Evolutionary conservation across 2,329 filamentous ascomycete species (phyloP), one percentile per base, ranked within the genome.

Genomic region (Penicillium sp.): DNA sequence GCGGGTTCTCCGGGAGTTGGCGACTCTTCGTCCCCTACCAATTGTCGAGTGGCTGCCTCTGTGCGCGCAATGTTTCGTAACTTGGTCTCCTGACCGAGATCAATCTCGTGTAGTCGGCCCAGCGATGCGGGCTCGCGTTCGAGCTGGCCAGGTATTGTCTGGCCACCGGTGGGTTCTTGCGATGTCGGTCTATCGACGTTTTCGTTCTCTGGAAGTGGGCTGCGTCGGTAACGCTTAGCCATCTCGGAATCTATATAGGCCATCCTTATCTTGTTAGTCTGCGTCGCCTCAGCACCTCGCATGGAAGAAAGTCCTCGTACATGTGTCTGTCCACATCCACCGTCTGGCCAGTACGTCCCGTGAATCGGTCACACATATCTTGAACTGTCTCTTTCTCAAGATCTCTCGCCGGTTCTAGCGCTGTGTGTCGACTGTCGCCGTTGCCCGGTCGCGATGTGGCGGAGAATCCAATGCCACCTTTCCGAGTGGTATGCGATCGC

Each of bases 181-280:
- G 46, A 44, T 5, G 47, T 40, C 30, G 45, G 5, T 27, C 46
- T 38, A 31, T 58, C 52, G 7, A 45, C 30, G 36, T 46, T 48
- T 24, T 48, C 6, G 11, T 44, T 45, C 30, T 69, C 60, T 41
- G 50, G 43, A 3, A 55, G 48, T 27, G 59, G 48, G 28, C 57
- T 54, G 41, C 57, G 63, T 30, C 65, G 63, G 46, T 70, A 68
- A 64, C 76, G 73, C 71, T 81, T 82, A 77, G 82, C 82, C 74
- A 86, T 72, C 69, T 84, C 82, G 55, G 81, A 79, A 68, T 86
- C 83, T 87, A 87, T 80, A 74, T 81, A 87, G 61, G 78, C 79
- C 76, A 81, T 81, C 82, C 83, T 86, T 80, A 79, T 76, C 74
- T 73, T 72, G 81, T 86, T 80, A 86, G 81, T 73, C 64, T 55